Evolutionary conservation across 2,329 filamentous ascomycete species (phyloP), one percentile per base, ranked within the genome.

Genomic region (Myriosclerotinia scirpicola): DNA sequence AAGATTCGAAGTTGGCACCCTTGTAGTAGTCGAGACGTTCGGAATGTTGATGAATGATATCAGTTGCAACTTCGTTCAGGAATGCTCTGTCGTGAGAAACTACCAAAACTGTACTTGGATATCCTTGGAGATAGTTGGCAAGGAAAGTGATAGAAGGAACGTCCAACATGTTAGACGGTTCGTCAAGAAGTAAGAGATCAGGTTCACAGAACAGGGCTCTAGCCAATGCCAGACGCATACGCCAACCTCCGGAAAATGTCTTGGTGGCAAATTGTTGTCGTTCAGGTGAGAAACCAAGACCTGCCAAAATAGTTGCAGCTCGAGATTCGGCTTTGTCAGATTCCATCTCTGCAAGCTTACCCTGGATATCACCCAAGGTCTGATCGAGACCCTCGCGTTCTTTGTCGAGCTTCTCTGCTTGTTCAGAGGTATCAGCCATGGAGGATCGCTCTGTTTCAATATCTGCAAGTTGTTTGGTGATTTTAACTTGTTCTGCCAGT

Each of bases 91-190:
- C 95, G 90, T 99, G 95, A 79, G 92, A 97, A 71, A 99, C 95
- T 64, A 99, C 94, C 17, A 99, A 84, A 38, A 99, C 88, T 2
- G 95, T 98, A 79, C 92, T 97, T 50, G 94, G 94, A 77, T 99
- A 99, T 59, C 83, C 84, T 78, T 97, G 93, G 11, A 99, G 89
- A 77, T 99, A 99, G 76, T 93, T 94, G 58, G 94, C 91, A 77
- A 99, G 85, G 86, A 98, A 99, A 66, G 95, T 96, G 76, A 99
- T 98, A 34, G 95, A 98, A n/a, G 95, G 95, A 67, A 99, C 95
- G 80, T 98, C 95, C 92, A 99, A 93, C 94, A 98, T 98, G 88
- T 98, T 98, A 66, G 94, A 98, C 81, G 95, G 95, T 87, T 99
- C 95, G 82, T 99, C 95, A 73, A 99, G 92, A 78, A 99, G 85